Percentiles rank a stretch among this genome's conserved stretches.
Evolutionary conservation across 2,329 filamentous ascomycete species (phyloP).

Genomic region (Westerdykella ornata): DNA sequence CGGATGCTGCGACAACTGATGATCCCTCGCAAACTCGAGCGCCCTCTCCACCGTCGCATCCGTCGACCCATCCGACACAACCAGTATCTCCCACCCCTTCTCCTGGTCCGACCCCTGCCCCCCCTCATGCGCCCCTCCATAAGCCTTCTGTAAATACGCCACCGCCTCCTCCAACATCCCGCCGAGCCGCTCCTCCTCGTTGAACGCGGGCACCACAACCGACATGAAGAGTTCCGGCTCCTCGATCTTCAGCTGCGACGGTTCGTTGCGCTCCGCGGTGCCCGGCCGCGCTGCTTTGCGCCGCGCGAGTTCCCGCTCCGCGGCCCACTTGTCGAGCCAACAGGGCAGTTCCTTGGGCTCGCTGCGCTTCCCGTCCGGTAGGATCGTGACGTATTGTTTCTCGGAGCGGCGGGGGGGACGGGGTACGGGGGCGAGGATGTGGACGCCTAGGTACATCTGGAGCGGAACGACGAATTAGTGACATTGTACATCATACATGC

Average conservation of each 20-base stretch:
- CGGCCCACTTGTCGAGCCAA: conserved; percentile 74
- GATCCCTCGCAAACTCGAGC: conserved; percentile 68
- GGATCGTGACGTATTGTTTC: conserved; percentile 74
- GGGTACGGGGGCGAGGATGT: conserved; percentile 72
- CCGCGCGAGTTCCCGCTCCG: conserved; percentile 48
- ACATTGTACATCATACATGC: background rate
- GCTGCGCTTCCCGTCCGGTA: conserved; percentile 55
- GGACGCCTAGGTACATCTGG: conserved; percentile 62
- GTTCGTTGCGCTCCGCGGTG: conserved; percentile 35
- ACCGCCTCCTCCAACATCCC: conserved; percentile 89
- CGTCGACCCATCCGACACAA: conserved; percentile 83
- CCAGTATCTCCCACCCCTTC: conserved; percentile 80
- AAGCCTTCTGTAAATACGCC: conserved; percentile 70
- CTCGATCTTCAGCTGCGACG: conserved; percentile 54
- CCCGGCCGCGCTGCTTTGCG: conserved; percentile 16
- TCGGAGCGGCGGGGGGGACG: conserved; percentile 68
- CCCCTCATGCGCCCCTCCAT: conserved; percentile 49
- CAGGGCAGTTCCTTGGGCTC: conserved; percentile 61
- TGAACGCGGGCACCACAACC: conserved; percentile 91
- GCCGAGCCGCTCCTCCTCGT: conserved; percentile 76
- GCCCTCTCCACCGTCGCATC: conserved; percentile 77
- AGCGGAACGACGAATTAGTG: background rate
- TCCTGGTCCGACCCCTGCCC: conserved; percentile 64
- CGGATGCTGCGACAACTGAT: conserved; percentile 48
- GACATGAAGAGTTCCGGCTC: conserved; percentile 78